Evolutionary conservation across 2,329 filamentous ascomycete genomes (phyloP).

Genomic region (Fusarium camptoceras): DNA sequence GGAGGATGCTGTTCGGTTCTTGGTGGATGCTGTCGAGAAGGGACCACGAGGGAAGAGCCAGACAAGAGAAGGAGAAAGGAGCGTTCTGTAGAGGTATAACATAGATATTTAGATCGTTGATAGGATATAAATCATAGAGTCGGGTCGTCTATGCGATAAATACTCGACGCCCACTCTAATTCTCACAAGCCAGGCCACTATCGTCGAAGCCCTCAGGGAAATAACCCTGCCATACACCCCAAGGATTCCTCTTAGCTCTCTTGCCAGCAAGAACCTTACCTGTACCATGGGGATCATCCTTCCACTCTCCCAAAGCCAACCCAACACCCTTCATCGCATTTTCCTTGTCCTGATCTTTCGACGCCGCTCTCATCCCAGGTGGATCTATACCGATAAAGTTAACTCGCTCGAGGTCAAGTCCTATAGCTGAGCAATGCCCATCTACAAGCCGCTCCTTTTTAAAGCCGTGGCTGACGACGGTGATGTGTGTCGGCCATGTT

Average conservation of each 20-base stretch:
- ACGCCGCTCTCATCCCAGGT: slow-evolving; percentile 55
- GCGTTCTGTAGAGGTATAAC: slow-evolving; percentile 35
- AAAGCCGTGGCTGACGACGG: slow-evolving; percentile 76
- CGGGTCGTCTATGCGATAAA: slow-evolving; percentile 54
- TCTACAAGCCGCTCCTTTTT: slow-evolving; percentile 73
- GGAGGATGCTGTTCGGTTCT: slow-evolving; percentile 71
- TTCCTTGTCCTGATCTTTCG: slow-evolving; percentile 49
- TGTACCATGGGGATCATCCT: slow-evolving; percentile 63
- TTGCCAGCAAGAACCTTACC: slow-evolving; percentile 60
- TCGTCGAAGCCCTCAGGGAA: slow-evolving; percentile 54
- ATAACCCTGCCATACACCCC: slow-evolving; percentile 58
- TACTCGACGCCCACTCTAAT: slow-evolving; percentile 53
- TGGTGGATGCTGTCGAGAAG: slow-evolving; percentile 61
- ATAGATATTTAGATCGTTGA: not conserved
- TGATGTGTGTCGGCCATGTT: slow-evolving; percentile 68
- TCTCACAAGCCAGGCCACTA: slow-evolving; percentile 55
- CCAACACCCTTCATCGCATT: slow-evolving; percentile 57
- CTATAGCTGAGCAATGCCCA: slow-evolving; percentile 73
- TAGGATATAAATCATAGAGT: slow-evolving; percentile 50
- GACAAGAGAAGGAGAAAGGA: slow-evolving; percentile 49
- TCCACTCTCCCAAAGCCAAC: slow-evolving; percentile 62
- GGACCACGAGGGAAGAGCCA: slow-evolving; percentile 42
- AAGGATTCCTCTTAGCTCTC: slow-evolving; percentile 62
- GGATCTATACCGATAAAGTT: slow-evolving; percentile 74
- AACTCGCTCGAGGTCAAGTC: slow-evolving; percentile 60